phyloP scores from a whole-genome alignment of 345 rosid genomes.

The Mallotus nudiflorus region DNA sequence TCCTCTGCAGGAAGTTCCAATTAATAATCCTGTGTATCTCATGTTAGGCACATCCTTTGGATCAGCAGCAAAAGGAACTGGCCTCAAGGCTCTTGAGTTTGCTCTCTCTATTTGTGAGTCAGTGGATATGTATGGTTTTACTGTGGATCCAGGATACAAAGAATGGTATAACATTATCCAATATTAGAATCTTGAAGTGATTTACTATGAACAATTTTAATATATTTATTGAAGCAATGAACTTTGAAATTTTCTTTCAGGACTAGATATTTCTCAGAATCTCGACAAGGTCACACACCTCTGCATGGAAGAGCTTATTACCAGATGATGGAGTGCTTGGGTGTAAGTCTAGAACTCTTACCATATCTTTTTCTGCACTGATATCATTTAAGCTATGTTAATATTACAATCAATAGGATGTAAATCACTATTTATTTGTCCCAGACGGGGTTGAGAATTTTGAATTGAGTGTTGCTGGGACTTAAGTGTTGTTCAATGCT shows the following conservation, averaged over 20 bases:
- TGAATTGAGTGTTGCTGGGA: neutral
- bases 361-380: neutral
- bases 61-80: conserved; percentile 97
- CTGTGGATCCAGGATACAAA: conserved; percentile 93
- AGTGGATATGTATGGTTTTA: conserved; percentile 97
- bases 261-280: conserved; percentile 98
- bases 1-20: conserved; percentile 82
- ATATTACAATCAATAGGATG: neutral
- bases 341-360: conserved; percentile 53
- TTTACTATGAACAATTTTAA: neutral
- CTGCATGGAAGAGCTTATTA: conserved; percentile 96
- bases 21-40: conserved; percentile 82
- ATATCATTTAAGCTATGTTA: neutral
- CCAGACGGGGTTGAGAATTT: neutral
- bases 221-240: conserved; percentile 12
- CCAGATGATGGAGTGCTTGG: conserved; percentile 99
- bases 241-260: conserved; percentile 38
- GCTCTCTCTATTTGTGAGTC: conserved; percentile 86
- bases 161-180: conserved; percentile 58
- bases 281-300: conserved; percentile 95
- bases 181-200: neutral
- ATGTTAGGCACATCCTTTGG: conserved; percentile 98
- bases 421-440: neutral
- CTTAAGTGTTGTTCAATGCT: neutral
- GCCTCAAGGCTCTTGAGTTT: conserved; percentile 95